Conservation (phyloP, 768 basidiomycete genomes). For the Ephemerocybe angulata region DNA sequence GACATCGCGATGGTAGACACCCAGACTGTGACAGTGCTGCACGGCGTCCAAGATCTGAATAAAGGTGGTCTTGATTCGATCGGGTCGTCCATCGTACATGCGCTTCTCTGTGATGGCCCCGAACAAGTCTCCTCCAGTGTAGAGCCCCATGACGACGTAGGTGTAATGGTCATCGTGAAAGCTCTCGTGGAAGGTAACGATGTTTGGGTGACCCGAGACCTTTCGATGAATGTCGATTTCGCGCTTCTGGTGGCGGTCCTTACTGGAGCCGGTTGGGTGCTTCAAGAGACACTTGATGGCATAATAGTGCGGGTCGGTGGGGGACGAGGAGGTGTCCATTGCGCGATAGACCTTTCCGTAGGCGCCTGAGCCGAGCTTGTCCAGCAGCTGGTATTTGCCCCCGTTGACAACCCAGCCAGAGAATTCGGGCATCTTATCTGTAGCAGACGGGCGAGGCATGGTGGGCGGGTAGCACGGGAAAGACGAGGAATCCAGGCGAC, state of each 20-base stretch:
- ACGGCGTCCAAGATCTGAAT: constrained; percentile 80
- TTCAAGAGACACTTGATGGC: constrained; percentile 78
- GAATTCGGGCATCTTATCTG: constrained; percentile 48
- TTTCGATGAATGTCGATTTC: constrained; percentile 61
- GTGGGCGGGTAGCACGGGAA: constrained; percentile 7
- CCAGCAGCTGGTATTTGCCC: constrained; percentile 57
- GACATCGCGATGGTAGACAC: constrained; percentile 82
- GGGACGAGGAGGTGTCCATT: constrained; percentile 43
- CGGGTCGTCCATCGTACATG: constrained; percentile 54
- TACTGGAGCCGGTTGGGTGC: constrained; percentile 48
- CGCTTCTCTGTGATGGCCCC: constrained; percentile 57
- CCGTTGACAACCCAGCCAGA: constrained; percentile 49
- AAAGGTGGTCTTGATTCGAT: constrained; percentile 63
- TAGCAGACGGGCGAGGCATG: constrained; percentile 40
- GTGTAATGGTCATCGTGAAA: constrained; percentile 58
- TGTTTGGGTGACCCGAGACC: constrained; percentile 53
- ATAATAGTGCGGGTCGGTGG: constrained; percentile 40
- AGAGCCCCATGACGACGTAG: constrained; percentile 65
- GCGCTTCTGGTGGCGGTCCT: constrained; percentile 57
- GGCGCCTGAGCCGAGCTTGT: constrained; percentile 67
- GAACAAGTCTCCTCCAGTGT: constrained; percentile 65
- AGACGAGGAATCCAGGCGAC: constrained; percentile 12
- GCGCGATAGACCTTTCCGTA: constrained; percentile 79
- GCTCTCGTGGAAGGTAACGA: constrained; percentile 66
- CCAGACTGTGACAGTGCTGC: constrained; percentile 63